phyloP scores from a whole-genome alignment of 306 rosid species.

The Quercus bicolor region DNA sequence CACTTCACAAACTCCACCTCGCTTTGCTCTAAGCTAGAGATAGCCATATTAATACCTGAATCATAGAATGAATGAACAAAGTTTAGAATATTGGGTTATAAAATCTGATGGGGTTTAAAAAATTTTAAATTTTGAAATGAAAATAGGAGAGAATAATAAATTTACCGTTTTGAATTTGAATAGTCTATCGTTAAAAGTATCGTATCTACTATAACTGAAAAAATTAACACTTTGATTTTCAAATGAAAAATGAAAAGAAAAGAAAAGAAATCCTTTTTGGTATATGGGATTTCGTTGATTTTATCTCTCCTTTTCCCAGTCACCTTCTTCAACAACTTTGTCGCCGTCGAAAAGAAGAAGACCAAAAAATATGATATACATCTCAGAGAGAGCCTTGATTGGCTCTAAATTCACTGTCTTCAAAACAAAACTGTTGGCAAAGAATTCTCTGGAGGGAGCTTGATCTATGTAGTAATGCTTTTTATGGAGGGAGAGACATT shows the following conservation, averaged over 20 bases:
- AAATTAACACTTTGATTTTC: too few relatives aligned
- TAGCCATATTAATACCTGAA: not conserved
- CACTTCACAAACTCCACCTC: slow-evolving; percentile 53
- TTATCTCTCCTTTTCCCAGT: slow-evolving; percentile 70
- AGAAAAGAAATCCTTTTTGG: too few relatives aligned
- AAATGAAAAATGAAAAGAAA: too few relatives aligned
- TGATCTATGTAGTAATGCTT: too few relatives aligned
- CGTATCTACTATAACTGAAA: too few relatives aligned
- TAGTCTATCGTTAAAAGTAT: too few relatives aligned
- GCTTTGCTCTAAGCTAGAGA: slow-evolving; percentile 1
- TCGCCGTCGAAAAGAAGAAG: slow-evolving; percentile 33
- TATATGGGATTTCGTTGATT: too few relatives aligned
- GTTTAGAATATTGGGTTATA: not conserved
- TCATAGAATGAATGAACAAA: too few relatives aligned
- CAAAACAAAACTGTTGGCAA: not conserved
- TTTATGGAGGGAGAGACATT: too few relatives aligned
- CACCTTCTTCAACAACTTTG: slow-evolving; percentile 35
- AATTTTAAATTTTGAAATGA: too few relatives aligned
- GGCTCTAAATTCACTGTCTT: slow-evolving; percentile 9
- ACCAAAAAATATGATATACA: slow-evolving; percentile 28
- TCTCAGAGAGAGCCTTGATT: slow-evolving; percentile 34
- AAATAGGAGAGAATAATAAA: too few relatives aligned
- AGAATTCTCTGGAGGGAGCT: not conserved
- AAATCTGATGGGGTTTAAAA: not conserved
- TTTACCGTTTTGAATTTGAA: too few relatives aligned